A percentile compares a stretch with the other conserved stretches of the same genome.
These are phyloP conservation scores for Sporothrix inflata DNA, from an alignment of 2,329 filamentous ascomycete genomes.

Conservation along the genomic window DNA sequence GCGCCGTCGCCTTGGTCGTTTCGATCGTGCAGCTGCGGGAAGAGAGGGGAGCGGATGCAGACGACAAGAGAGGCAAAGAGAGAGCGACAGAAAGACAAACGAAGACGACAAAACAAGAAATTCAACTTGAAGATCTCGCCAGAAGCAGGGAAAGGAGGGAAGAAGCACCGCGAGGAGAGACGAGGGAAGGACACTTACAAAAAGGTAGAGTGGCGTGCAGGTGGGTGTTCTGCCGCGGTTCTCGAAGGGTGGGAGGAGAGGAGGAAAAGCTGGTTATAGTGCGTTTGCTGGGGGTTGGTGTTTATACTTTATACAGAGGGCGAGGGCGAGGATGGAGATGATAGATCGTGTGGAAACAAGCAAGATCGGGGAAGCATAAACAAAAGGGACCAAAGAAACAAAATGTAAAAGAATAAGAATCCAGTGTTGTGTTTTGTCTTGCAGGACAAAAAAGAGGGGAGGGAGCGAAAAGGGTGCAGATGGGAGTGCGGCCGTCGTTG, in stretches of 20 bases:
- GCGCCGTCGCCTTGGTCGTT: constrained; percentile 10
- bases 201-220: background rate
- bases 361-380: constrained; percentile 1
- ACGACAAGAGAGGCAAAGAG: background rate
- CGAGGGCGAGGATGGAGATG: background rate
- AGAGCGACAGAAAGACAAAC: background rate
- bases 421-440: background rate
- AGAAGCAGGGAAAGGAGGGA: background rate
- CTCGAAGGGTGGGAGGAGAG: background rate
- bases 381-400: background rate
- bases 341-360: background rate
- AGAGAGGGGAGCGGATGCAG: background rate
- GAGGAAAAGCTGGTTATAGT: background rate
- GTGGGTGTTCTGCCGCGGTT: background rate
- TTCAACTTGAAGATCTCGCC: background rate
- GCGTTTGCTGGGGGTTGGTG: constrained; percentile 6
- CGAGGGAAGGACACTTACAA: background rate
- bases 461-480: background rate
- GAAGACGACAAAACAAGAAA: background rate
- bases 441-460: constrained; percentile 3
- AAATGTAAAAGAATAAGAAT: background rate
- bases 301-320: constrained; percentile 4
- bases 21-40: constrained; percentile 11
- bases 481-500: constrained; percentile 20
- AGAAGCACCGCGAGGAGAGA: background rate